phyloP scores from a whole-genome alignment of 2,329 filamentous ascomycete genomes.

The Calonectria ilicicola region DNA sequence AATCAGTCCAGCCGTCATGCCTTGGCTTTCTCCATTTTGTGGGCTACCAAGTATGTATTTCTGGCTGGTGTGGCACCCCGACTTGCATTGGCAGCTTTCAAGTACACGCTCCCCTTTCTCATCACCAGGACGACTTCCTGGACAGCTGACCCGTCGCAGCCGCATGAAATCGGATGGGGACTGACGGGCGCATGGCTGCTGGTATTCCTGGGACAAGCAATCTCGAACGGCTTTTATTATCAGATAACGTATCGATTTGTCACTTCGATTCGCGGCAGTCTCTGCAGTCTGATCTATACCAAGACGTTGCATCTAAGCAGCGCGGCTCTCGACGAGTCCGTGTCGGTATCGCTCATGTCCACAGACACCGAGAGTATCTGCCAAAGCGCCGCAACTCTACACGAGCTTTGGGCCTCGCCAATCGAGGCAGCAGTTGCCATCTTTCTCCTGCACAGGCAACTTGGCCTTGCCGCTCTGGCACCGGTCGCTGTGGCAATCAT shows the following conservation, averaged over 20 bases:
- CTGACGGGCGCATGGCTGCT: not conserved
- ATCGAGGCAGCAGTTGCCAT: slow-evolving; percentile 22
- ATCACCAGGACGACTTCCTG: not conserved
- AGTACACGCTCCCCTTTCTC: not conserved
- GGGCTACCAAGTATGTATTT: not conserved
- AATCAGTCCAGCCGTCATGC: not conserved
- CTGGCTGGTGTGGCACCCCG: not conserved
- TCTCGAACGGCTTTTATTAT: not conserved
- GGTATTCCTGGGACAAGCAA: not conserved
- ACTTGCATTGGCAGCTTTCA: not conserved
- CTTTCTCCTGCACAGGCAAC: slow-evolving; percentile 20
- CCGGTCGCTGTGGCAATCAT: not conserved
- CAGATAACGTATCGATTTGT: not conserved
- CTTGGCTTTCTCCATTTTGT: not conserved
- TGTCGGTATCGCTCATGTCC: slow-evolving; percentile 24
- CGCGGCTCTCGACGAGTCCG: not conserved
- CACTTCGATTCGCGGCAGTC: not conserved
- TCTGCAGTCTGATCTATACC: not conserved
- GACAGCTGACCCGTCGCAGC: not conserved
- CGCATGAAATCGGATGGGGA: not conserved
- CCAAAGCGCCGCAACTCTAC: slow-evolving; percentile 13
- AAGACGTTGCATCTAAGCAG: not conserved
- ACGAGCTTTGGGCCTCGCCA: slow-evolving; percentile 27
- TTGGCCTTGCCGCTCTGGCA: slow-evolving; percentile 16
- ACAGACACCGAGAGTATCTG: slow-evolving; percentile 27